Percentiles rank a stretch among this genome's conserved stretches.
Conservation (phyloP, 345 rosid genomes). For the Noccaea caerulescens region DNA sequence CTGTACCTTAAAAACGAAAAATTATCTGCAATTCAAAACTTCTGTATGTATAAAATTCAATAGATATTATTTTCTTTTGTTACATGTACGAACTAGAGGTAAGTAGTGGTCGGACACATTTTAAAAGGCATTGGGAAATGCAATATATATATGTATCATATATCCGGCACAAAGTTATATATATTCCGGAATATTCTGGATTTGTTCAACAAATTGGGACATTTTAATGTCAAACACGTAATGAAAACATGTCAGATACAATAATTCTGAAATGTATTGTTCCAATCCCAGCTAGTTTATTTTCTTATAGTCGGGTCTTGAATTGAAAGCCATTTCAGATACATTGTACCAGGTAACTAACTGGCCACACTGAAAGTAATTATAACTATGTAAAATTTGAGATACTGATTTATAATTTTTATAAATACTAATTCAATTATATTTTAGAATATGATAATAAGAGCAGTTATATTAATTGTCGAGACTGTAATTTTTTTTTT, state of each 20-base stretch:
- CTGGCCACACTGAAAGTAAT: neutral
- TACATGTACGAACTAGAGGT: neutral
- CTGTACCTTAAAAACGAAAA: too few species aligned
- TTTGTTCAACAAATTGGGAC: constrained; percentile 27
- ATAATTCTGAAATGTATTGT: constrained; percentile 1
- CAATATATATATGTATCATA: neutral
- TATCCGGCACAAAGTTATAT: neutral
- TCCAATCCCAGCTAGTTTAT: neutral
- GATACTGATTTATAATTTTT: neutral
- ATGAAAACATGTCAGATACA: constrained; percentile 24
- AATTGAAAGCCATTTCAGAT: constrained; percentile 8
- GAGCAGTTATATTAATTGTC: neutral
- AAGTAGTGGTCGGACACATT: constrained; percentile 9
- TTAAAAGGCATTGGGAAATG: neutral
- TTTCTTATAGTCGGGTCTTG: constrained; percentile 3
- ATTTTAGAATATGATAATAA: neutral
- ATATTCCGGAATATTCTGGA: neutral
- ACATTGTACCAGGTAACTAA: neutral
- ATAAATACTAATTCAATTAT: neutral
- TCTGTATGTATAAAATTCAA: neutral
- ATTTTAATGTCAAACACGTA: constrained; percentile 1
- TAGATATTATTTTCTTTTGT: neutral
- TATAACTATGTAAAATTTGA: neutral
- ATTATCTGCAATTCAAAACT: neutral
- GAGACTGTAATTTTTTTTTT: neutral